A percentile compares a stretch with the other conserved stretches of the same genome.
Conservation (phyloP, 495 filamentous ascomycete species). For the Aspergillus egyptiacus region DNA sequence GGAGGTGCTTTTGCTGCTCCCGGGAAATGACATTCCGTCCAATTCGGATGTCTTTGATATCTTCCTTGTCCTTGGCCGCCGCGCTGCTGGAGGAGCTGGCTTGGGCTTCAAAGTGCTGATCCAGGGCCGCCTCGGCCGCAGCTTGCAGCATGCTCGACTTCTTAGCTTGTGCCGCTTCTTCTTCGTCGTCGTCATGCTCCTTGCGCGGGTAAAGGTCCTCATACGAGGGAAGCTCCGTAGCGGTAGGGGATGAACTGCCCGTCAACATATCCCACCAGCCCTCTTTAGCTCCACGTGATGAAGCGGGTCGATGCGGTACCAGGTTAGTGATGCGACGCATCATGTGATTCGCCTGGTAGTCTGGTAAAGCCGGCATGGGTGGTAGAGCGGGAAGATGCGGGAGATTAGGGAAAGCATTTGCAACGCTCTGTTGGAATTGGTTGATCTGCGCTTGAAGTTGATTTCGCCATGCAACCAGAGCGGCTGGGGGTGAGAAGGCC, state of each 20-base stretch:
- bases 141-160: slow-evolving; percentile 55
- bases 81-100: slow-evolving; percentile 46
- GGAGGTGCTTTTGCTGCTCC: slow-evolving; percentile 67
- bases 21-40: slow-evolving; percentile 50
- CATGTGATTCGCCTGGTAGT: slow-evolving; percentile 67
- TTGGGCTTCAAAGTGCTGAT: slow-evolving; percentile 58
- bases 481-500: slow-evolving; percentile 51
- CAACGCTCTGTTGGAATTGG: slow-evolving; percentile 67
- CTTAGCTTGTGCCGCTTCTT: slow-evolving; percentile 50
- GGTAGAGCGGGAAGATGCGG: slow-evolving; percentile 58
- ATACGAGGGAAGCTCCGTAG: slow-evolving; percentile 64
- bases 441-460: slow-evolving; percentile 73
- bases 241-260: slow-evolving; percentile 40
- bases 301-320: slow-evolving; percentile 53
- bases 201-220: slow-evolving; percentile 68
- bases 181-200: slow-evolving; percentile 31
- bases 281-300: slow-evolving; percentile 43
- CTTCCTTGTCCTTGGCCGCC: slow-evolving; percentile 29
- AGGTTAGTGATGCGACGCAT: slow-evolving; percentile 70
- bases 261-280: slow-evolving; percentile 66
- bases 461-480: slow-evolving; percentile 68
- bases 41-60: slow-evolving; percentile 41
- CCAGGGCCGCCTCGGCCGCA: slow-evolving; percentile 57
- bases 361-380: slow-evolving; percentile 57
- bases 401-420: slow-evolving; percentile 63